Conservation (phyloP, 2,329 filamentous ascomycete genomes). For the Colletotrichum eremochloae region DNA sequence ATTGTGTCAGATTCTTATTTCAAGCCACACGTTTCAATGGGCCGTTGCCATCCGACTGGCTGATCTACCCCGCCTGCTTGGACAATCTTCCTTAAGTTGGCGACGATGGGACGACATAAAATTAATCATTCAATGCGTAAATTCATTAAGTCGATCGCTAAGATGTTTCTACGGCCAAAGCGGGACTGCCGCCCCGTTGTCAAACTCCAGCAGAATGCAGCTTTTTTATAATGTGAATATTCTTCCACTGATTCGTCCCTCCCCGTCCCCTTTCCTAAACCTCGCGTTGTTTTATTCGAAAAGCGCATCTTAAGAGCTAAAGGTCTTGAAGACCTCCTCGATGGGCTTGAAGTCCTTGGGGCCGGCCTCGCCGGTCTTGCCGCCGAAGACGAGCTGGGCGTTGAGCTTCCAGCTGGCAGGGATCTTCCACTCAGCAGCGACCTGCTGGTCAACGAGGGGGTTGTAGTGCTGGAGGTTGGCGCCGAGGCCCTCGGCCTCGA, state of each 20-base stretch:
- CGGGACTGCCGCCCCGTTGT: neutral
- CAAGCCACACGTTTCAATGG: neutral
- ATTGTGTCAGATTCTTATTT: constrained; percentile 25
- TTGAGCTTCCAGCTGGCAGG: constrained; percentile 81
- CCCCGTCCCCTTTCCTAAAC: neutral
- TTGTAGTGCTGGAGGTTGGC: constrained; percentile 96
- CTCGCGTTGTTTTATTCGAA: neutral
- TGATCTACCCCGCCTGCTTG: constrained; percentile 1
- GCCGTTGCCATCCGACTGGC: constrained; percentile 1
- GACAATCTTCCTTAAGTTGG: neutral
- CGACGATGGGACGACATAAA: neutral
- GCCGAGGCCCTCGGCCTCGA: constrained; percentile 87
- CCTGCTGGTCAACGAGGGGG: constrained; percentile 83
- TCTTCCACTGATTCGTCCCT: neutral
- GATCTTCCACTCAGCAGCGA: constrained; percentile 76
- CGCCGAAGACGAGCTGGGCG: constrained; percentile 89
- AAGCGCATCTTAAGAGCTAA: constrained; percentile 59
- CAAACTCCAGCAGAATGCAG: constrained; percentile 34
- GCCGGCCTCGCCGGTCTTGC: constrained; percentile 65
- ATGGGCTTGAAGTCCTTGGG: constrained; percentile 76
- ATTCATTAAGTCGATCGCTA: constrained; percentile 35
- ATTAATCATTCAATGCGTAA: constrained; percentile 38
- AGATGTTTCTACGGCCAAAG: constrained; percentile 4
- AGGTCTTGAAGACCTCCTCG: constrained; percentile 76
- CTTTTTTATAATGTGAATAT: neutral